Evolutionary conservation across 495 filamentous ascomycete species (phyloP), one percentile per base, ranked within the genome.

Genomic region (Rhypophila decipiens): DNA sequence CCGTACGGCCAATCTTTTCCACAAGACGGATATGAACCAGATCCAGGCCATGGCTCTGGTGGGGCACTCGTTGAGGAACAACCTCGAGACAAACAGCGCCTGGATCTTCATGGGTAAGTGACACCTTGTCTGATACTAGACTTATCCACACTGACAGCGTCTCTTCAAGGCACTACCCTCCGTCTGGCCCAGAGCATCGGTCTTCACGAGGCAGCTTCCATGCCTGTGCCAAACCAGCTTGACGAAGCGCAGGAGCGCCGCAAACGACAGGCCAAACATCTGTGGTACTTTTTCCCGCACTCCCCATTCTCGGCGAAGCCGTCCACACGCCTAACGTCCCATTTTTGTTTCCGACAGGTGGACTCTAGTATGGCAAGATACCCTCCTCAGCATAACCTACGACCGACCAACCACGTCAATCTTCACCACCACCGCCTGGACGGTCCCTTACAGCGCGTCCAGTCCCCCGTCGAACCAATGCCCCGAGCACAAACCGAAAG

Each of bases 11-110:
- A 45, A 45, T 19, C 42, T 45, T 29, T 45, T 45, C 13, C 19
- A 37, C 42, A 45, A 45, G 23, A 45, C 42, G 1, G 24, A 45
- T 10, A 11, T 45, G 10, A 45, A 34, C 42, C 42, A 45, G 42
- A 45, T 45, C 23, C 42, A 45, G 33, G 27, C 42, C 27, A 17
- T 45, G 42, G 42, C 42, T 5, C 24, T 45, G 5, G 27, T 45
- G 2, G 12, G 42, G 4, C 42, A 45, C 9, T 45, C 24, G 15
- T 19, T 45, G n/a, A 9, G 42, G 18, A 45, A 45, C 22, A 45
- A 45, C 3, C 15, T 45, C 0, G 42, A 45, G 42, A 45, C 42
- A 1, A 45, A 45, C 11, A 45, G 11, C n/a, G 42, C 42, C 15
- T 45, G 42, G 42, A 39, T 45, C 0, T 31, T 45, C 15, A 24